phyloP scores from a whole-genome alignment of 1,139 yeast species.

The Yamadazyma conglobata region DNA sequence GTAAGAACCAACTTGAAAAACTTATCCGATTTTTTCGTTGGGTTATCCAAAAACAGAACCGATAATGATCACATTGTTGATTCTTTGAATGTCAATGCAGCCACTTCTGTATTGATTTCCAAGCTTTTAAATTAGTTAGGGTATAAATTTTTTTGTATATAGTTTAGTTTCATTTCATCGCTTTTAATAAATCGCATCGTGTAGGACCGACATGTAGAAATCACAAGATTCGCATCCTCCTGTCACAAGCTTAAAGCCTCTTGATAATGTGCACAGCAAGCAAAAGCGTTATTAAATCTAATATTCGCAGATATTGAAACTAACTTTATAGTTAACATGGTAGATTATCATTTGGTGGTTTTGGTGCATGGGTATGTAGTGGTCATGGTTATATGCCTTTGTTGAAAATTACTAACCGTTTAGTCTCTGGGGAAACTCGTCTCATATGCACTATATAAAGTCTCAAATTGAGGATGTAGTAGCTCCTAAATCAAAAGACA shows the following conservation, averaged over 20 bases:
- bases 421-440: constrained; percentile 71
- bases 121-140: constrained; percentile 13
- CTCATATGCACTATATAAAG: constrained; percentile 61
- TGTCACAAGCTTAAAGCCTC: too few relatives aligned
- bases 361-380: constrained; percentile 67
- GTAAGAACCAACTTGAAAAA: constrained; percentile 62
- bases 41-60: constrained; percentile 37
- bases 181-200: too few relatives aligned
- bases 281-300: too few relatives aligned
- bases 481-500: constrained; percentile 16
- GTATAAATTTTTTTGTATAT: too few relatives aligned
- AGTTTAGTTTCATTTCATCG: too few relatives aligned
- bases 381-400: neutral
- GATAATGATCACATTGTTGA: constrained; percentile 52
- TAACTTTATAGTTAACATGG: too few relatives aligned
- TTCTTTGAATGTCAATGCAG: constrained; percentile 86
- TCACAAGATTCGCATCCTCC: too few relatives aligned
- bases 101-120: constrained; percentile 65
- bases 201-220: too few relatives aligned
- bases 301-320: too few relatives aligned
- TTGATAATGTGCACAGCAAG: too few relatives aligned
- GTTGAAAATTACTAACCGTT: constrained; percentile 5
- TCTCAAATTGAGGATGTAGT: constrained; percentile 30
- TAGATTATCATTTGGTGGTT: constrained; percentile 55
- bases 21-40: constrained; percentile 63